phyloP scores from a whole-genome alignment of 2,329 filamentous ascomycete genomes.

The Talaromyces sp. region DNA sequence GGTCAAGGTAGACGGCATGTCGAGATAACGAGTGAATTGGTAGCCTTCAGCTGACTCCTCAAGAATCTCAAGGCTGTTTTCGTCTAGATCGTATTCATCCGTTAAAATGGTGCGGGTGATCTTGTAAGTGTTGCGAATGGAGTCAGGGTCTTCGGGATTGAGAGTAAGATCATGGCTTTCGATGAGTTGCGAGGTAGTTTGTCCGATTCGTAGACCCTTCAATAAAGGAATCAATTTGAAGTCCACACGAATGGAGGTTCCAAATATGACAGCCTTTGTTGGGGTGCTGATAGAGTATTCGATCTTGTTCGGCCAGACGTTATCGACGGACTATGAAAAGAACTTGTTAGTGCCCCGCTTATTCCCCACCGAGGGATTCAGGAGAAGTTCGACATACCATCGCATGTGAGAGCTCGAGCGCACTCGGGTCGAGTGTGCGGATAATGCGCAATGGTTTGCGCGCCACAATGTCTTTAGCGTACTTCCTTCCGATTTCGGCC shows the following conservation, averaged over 20 bases:
- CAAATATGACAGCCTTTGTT: conserved; percentile 91
- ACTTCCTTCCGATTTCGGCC: conserved; percentile 86
- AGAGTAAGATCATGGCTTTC: conserved; percentile 72
- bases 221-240: conserved; percentile 85
- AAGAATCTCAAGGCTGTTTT: conserved; percentile 61
- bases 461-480: conserved; percentile 81
- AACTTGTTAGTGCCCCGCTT: conserved; percentile 18
- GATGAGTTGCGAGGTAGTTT: conserved; percentile 76
- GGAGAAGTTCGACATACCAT: conserved; percentile 60
- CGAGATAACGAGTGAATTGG: conserved; percentile 60
- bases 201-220: conserved; percentile 85
- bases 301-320: conserved; percentile 96
- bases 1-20: conserved; percentile 78
- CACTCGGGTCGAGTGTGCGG: conserved; percentile 73
- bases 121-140: conserved; percentile 56
- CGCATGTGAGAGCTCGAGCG: conserved; percentile 77
- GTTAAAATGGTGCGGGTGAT: conserved; percentile 66
- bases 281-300: conserved; percentile 94
- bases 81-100: conserved; percentile 70
- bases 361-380: neutral
- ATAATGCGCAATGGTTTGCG: conserved; percentile 79
- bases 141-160: conserved; percentile 50
- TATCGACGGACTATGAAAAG: conserved; percentile 71
- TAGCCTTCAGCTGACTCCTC: conserved; percentile 64
- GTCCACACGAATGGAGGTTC: conserved; percentile 79